Base-by-base conservation (phyloP, 148 eudicot genomes). In the Chenopodium berlandieri region DNA sequence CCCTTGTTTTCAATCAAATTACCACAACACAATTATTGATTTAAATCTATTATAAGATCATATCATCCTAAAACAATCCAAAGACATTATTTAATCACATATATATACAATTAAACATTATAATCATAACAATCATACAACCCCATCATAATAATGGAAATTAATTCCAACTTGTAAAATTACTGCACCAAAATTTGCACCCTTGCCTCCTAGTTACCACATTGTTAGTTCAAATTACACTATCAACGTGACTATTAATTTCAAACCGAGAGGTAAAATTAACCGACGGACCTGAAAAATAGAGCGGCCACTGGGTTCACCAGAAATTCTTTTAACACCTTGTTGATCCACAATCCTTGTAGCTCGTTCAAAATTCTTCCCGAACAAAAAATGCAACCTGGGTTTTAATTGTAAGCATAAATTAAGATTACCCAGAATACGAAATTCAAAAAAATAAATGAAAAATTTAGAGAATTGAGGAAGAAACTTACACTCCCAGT, bases 281-380 rank as follows among this genome's bases (percentile, higher is more conserved):
- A 20, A 71, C 3, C n/a, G 13, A 9, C 22, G 1, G 20, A 95
- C 99, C 97, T 92, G 99, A 77, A 91, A 92, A 74, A 96, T 87
- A 60, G 86, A 86, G 17, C 97, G 97, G 11, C 97, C 95, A 75
- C 98, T 90, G 22, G 91, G 89, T 20, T 90, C 82, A 1, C 98
- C 97, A 14, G 84, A 88, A 62, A 96, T 87, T 82, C 84, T 87
- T 84, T 90, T 92, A 47, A 96, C 99, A 40, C 98, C 97, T 56
- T 84, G 77, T 86, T 90, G 92, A 83, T 96, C 97, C 46, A 96
- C 97, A 31, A 96, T 92, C 85, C 95, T 90, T 62, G 89, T 88
- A 22, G 98, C 99, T 79, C 94, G 83, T 86, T 94, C 99, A 58
- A 96, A 86, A 82, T 96, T 96, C 79, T 96, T 94, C 50, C 97